A percentile compares a stretch with the other conserved stretches of the same genome.
Evolutionary conservation across 2,329 filamentous ascomycete genomes (phyloP).

Genomic region (Clonostachys rhizophaga): DNA sequence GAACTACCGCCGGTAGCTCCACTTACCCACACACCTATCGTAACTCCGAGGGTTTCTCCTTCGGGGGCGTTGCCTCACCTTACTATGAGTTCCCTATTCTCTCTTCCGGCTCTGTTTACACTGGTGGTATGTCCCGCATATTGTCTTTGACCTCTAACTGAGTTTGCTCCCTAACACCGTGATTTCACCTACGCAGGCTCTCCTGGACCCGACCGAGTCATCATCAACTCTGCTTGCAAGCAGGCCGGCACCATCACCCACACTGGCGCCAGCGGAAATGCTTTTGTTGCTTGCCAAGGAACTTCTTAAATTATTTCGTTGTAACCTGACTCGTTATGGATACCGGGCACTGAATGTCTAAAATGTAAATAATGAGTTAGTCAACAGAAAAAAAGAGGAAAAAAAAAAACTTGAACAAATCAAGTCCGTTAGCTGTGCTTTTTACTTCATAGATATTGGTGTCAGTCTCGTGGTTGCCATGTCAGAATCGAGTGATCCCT

Average conservation of each 20-base stretch:
- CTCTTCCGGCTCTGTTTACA: slow-evolving; percentile 20
- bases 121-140: slow-evolving; percentile 19
- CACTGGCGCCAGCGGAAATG: slow-evolving; percentile 62
- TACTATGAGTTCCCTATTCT: slow-evolving; percentile 33
- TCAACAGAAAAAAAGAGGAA: no score
- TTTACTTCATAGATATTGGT: no score
- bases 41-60: slow-evolving; percentile 30
- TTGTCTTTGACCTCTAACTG: background rate
- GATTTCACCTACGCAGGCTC: slow-evolving; percentile 14
- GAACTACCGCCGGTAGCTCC: slow-evolving; percentile 15
- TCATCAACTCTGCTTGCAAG: slow-evolving; percentile 46
- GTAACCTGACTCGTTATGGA: no score
- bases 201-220: slow-evolving; percentile 62
- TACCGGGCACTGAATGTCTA: no score
- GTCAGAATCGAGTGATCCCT: no score
- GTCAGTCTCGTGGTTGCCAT: no score
- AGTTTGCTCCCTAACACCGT: background rate
- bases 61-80: slow-evolving; percentile 18
- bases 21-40: slow-evolving; percentile 29
- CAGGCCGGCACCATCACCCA: slow-evolving; percentile 65
- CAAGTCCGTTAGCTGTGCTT: no score
- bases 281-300: slow-evolving; percentile 58
- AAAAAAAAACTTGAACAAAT: no score
- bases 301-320: slow-evolving; percentile 2
- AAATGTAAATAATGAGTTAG: no score